phyloP scores from a whole-genome alignment of 177 flowering plant genomes.

The Vitis hybrid region DNA sequence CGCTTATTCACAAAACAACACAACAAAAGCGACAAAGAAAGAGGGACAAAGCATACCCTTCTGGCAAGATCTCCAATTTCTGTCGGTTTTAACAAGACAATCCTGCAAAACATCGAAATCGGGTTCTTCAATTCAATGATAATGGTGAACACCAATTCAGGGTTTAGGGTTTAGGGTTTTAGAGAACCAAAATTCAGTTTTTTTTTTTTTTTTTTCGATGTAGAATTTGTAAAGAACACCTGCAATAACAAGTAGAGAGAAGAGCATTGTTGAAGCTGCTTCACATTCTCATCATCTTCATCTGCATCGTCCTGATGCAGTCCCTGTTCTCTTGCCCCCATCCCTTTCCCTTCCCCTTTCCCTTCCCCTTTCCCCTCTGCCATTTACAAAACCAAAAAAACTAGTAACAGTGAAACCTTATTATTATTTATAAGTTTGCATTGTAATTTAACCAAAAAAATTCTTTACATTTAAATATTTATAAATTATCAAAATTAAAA shows the following conservation, averaged over 20 bases:
- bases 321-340: too few relatives aligned
- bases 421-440: too few relatives aligned
- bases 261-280: constrained; percentile 79
- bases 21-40: not conserved
- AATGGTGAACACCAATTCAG: not conserved
- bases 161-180: constrained; percentile 28
- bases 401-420: too few relatives aligned
- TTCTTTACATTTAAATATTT: too few relatives aligned
- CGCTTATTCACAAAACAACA: not conserved
- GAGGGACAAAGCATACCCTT: constrained; percentile 32
- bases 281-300: constrained; percentile 80
- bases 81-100: constrained; percentile 50
- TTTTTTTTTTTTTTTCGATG: too few relatives aligned
- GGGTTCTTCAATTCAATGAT: not conserved
- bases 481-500: too few relatives aligned
- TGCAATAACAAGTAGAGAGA: constrained; percentile 68
- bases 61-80: constrained; percentile 86
- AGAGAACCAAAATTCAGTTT: too few relatives aligned
- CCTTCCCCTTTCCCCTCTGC: too few relatives aligned
- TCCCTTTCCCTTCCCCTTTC: too few relatives aligned
- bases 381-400: too few relatives aligned
- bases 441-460: too few relatives aligned
- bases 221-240: constrained; percentile 26
- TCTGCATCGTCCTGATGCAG: constrained; percentile 61
- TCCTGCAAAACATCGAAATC: constrained; percentile 44